A percentile compares a stretch with the other conserved stretches of the same genome.
These are phyloP conservation scores for Penicillium sp. DNA, from an alignment of 2,329 filamentous ascomycete genomes.

Conservation along the genomic window DNA sequence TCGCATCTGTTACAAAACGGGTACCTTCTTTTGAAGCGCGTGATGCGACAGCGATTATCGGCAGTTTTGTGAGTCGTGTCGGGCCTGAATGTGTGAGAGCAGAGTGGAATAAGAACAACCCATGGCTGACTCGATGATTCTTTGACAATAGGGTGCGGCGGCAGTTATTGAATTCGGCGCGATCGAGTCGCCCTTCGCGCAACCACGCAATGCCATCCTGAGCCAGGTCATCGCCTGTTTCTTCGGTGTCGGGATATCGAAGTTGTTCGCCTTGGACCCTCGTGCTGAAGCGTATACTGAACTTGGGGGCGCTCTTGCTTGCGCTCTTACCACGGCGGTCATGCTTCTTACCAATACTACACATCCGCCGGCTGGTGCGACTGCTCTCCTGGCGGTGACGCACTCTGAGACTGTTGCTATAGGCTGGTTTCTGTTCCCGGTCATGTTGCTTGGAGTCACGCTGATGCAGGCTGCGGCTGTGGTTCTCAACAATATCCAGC, in stretches of 20 bases:
- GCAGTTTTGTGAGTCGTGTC: constrained; percentile 60
- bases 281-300: constrained; percentile 55
- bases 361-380: constrained; percentile 72
- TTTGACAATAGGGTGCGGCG: constrained; percentile 59
- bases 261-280: constrained; percentile 58
- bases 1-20: constrained; percentile 56
- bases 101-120: not conserved
- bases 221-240: constrained; percentile 64
- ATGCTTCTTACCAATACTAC: constrained; percentile 71
- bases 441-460: constrained; percentile 58
- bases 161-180: constrained; percentile 73
- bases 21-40: constrained; percentile 54
- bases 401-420: constrained; percentile 46
- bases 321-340: constrained; percentile 58
- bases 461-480: constrained; percentile 64
- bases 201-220: constrained; percentile 66
- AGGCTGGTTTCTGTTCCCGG: constrained; percentile 67
- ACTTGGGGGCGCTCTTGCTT: constrained; percentile 64
- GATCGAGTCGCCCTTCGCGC: constrained; percentile 68
- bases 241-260: constrained; percentile 60
- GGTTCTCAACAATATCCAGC: constrained; percentile 66
- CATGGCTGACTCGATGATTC: not conserved
- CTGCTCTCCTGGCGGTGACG: constrained; percentile 64
- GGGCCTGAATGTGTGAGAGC: not conserved
- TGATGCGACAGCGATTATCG: constrained; percentile 61